Evolutionary conservation across 129 eudicot genomes (phyloP), one percentile per base, ranked within the genome.

Genomic region (Mikania micrantha): DNA sequence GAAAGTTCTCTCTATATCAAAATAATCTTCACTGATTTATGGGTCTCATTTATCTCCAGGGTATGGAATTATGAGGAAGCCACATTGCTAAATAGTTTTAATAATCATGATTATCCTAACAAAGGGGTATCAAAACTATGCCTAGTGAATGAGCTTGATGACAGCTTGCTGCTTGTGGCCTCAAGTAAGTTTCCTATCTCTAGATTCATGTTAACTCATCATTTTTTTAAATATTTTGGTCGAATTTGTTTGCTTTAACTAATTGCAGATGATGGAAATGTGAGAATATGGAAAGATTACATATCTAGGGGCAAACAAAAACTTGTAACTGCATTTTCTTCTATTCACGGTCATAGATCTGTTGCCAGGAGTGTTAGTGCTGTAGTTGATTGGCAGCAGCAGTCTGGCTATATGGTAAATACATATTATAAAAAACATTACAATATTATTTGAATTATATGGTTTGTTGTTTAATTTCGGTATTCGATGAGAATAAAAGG

Each of bases 371-470:
- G 93, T 81, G 81, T 85, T 19, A 88, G 82, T 44, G 94, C 91
- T 61, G 91, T 91, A 48, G 97, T 88, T 74, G 97, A 91, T 83
- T 91, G 97, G 97, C 97, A 91, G 77, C 97, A 91, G 72, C 94
- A 83, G 69, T 88, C 97, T 69, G 97, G 97, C 32, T 85, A 80
- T 82, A 75, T 91, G 87, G 97, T 91, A 56, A 79, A 45, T 20
- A 9, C 20, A 2, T 49, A 69, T 38, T 9, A 5, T 35, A 24
- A 52, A 3, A 68, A 16, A 1, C 6, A 12, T 5, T 4, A 29
- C 20, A 31, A 1, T 32, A 19, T 27, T 25, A 36, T 27, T n/a
- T 24, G 1, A 40, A 4, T 39, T 4, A 9, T 50, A 24, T 54
- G 9, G 24, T 15, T 34, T 68, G 20, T 25, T n/a, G n/a, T n/a